These are phyloP conservation scores for Ceriops tagal DNA, from an alignment of 345 rosid species.

Conservation along the genomic window DNA sequence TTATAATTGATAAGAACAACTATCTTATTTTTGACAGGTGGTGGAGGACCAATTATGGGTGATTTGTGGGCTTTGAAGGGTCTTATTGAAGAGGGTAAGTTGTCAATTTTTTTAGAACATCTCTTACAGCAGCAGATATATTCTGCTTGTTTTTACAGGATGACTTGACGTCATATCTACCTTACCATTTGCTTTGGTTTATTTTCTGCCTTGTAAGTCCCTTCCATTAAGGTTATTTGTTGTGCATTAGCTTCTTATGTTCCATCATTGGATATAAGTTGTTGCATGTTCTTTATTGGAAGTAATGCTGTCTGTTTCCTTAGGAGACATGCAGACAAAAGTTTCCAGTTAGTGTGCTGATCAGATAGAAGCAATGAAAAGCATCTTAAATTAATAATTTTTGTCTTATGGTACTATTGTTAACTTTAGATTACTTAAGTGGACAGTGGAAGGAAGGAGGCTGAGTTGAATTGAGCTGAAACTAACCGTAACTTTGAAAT, in stretches of 20 bases:
- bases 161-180: background rate
- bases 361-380: background rate
- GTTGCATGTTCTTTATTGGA: background rate
- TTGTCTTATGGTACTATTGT: background rate
- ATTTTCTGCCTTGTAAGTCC: background rate
- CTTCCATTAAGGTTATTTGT: background rate
- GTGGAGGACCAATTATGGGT: conserved; percentile 98
- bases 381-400: background rate
- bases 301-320: background rate
- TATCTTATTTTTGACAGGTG: conserved; percentile 56
- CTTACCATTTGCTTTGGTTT: background rate
- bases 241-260: background rate
- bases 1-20: conserved; percentile 11
- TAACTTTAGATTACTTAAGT: background rate
- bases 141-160: background rate
- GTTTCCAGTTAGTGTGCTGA: background rate
- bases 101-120: conserved; percentile 16
- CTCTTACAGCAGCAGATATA: background rate
- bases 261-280: background rate
- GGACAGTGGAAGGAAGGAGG: background rate
- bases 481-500: too few species aligned
- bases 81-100: conserved; percentile 81
- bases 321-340: background rate
- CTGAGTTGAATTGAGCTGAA: too few species aligned
- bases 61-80: conserved; percentile 99